Percentiles rank a stretch among this genome's conserved stretches.
phyloP scores from a whole-genome alignment of 495 filamentous ascomycete genomes.

The Bryoglossum gracile region DNA sequence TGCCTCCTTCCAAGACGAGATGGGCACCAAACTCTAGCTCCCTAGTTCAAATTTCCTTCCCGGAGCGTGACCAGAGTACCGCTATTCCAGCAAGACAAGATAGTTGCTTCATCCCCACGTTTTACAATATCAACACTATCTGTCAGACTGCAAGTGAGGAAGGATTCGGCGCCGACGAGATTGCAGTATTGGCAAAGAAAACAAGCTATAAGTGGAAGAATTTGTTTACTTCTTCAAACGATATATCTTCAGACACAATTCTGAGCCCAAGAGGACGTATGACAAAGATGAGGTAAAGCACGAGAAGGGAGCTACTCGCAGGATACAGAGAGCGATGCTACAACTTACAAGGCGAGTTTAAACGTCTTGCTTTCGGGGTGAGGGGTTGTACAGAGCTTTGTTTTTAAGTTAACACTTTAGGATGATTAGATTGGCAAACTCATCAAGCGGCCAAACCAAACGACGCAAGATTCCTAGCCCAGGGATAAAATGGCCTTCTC shows the following conservation, averaged over 20 bases:
- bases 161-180: conserved; percentile 67
- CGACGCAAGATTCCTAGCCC: too few relatives aligned
- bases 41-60: too few relatives aligned
- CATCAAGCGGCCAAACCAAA: too few relatives aligned
- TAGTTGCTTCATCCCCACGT: conserved; percentile 54
- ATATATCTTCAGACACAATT: conserved; percentile 10
- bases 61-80: too few relatives aligned
- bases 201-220: conserved; percentile 26
- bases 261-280: conserved; percentile 13
- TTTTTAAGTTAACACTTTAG: too few relatives aligned
- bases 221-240: conserved; percentile 15
- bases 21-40: too few relatives aligned
- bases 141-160: conserved; percentile 71
- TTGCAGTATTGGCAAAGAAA: conserved; percentile 45
- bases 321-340: conserved; percentile 8
- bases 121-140: conserved; percentile 67
- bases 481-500: too few relatives aligned
- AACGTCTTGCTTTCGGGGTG: too few relatives aligned
- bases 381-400: neutral
- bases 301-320: conserved; percentile 3
- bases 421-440: too few relatives aligned
- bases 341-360: conserved; percentile 10
- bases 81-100: too few relatives aligned
- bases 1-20: too few relatives aligned
- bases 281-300: conserved; percentile 12